A percentile compares a stretch with the other conserved stretches of the same genome.
These are phyloP conservation scores for Salmacisia buchloeana DNA, from an alignment of 1,284 basidiomycete genomes.

Conservation along the genomic window DNA sequence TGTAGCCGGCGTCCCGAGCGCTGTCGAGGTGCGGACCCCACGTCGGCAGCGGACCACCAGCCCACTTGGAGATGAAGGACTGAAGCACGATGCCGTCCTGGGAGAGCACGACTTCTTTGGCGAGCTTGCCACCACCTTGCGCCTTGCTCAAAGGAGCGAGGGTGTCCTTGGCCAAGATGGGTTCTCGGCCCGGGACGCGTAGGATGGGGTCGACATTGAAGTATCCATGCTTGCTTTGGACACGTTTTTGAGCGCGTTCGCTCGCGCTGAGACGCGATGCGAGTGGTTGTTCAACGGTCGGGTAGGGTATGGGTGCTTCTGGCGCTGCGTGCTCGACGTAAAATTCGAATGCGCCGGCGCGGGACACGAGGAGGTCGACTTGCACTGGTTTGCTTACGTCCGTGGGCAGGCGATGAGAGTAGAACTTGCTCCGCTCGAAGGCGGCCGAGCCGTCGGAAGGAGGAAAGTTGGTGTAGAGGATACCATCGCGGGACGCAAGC, in stretches of 20 bases:
- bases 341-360: constrained; percentile 41
- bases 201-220: constrained; percentile 44
- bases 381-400: constrained; percentile 19
- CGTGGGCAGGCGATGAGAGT: constrained; percentile 15
- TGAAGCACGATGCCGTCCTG: constrained; percentile 41
- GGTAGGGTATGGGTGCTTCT: constrained; percentile 18
- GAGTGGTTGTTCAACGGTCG: constrained; percentile 15
- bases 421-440: constrained; percentile 62
- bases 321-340: constrained; percentile 40
- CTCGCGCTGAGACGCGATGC: not conserved
- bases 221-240: constrained; percentile 31
- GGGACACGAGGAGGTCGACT: constrained; percentile 30
- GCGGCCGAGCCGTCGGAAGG: constrained; percentile 55
- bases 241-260: constrained; percentile 14
- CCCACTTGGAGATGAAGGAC: constrained; percentile 44
- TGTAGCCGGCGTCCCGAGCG: constrained; percentile 40
- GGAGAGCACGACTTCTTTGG: constrained; percentile 9
- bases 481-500: constrained; percentile 27
- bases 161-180: constrained; percentile 24
- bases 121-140: constrained; percentile 26
- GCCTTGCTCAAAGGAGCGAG: constrained; percentile 16
- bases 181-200: constrained; percentile 22
- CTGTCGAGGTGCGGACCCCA: constrained; percentile 39
- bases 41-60: constrained; percentile 28
- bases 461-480: constrained; percentile 38